Conservation (phyloP, 208 protist genomes). For the Crithidia acanthocephali region DNA sequence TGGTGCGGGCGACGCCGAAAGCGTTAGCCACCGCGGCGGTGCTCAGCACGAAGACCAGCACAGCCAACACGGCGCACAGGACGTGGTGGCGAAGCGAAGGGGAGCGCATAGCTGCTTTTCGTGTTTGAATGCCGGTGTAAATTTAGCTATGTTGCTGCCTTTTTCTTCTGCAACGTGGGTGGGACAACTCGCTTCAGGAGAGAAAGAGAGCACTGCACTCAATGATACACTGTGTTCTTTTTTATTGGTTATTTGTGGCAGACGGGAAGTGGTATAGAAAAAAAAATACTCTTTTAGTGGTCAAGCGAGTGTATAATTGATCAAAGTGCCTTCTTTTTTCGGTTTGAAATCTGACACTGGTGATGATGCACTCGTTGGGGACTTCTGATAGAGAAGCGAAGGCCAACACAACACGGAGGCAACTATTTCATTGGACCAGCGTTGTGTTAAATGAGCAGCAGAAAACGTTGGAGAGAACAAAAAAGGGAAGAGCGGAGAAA, state of each 20-base stretch:
- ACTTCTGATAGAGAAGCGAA: neutral
- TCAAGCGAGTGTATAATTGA: neutral
- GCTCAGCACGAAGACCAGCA: slow-evolving; percentile 18
- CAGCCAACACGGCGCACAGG: slow-evolving; percentile 1
- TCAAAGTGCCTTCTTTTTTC: too few species aligned
- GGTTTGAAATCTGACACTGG: neutral
- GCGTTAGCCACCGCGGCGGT: slow-evolving; percentile 11
- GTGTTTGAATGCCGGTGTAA: neutral
- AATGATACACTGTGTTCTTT: too few species aligned
- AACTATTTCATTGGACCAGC: too few species aligned
- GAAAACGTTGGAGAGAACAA: too few species aligned
- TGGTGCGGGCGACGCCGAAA: slow-evolving; percentile 5
- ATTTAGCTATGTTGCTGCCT: too few species aligned
- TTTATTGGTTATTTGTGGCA: too few species aligned
- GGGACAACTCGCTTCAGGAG: too few species aligned
- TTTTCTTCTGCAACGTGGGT: too few species aligned
- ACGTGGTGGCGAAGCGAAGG: neutral
- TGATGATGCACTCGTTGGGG: neutral
- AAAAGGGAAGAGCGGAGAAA: too few species aligned
- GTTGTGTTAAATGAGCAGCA: too few species aligned
- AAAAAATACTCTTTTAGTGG: neutral
- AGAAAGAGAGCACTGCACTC: too few species aligned
- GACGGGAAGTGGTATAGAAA: neutral
- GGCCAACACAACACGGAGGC: neutral
- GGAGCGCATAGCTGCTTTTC: slow-evolving; percentile 2